A percentile compares a stretch with the other conserved stretches of the same genome.
Conservation (phyloP, 2,329 filamentous ascomycete species). For the Paecilomyces formosus region DNA sequence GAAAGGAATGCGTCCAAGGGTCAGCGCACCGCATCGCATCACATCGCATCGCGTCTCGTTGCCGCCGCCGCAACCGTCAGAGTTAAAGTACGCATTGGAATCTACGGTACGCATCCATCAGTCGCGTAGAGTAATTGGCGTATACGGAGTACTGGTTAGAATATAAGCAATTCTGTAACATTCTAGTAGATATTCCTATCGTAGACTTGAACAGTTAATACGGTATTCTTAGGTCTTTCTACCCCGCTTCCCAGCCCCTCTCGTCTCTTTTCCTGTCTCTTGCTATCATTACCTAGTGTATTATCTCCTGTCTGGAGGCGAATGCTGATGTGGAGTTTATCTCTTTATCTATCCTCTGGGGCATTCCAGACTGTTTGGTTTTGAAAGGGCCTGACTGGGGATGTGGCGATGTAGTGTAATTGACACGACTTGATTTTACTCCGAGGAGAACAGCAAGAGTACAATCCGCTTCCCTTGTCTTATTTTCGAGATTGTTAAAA, state of each 20-base stretch:
- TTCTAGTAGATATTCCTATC: background rate
- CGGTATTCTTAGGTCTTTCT: no score
- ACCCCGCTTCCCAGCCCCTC: background rate
- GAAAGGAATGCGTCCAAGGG: background rate
- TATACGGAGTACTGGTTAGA: no score
- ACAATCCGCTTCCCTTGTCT: no score
- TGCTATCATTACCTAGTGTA: no score
- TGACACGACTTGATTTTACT: background rate
- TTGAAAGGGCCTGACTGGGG: background rate
- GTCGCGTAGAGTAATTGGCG: no score
- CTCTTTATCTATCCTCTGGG: background rate
- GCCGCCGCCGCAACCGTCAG: no score
- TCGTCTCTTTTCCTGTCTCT: no score
- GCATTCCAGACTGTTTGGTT: background rate
- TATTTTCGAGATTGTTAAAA: no score
- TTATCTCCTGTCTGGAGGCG: no score
- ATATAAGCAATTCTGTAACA: background rate
- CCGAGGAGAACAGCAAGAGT: no score
- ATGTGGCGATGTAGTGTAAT: background rate
- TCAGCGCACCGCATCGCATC: background rate
- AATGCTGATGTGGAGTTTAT: background rate
- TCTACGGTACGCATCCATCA: no score
- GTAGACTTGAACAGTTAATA: no score
- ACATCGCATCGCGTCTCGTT: background rate
- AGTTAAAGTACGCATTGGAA: background rate